phyloP scores from a whole-genome alignment of 2,329 filamentous ascomycete species.

The Colletotrichum sp. region DNA sequence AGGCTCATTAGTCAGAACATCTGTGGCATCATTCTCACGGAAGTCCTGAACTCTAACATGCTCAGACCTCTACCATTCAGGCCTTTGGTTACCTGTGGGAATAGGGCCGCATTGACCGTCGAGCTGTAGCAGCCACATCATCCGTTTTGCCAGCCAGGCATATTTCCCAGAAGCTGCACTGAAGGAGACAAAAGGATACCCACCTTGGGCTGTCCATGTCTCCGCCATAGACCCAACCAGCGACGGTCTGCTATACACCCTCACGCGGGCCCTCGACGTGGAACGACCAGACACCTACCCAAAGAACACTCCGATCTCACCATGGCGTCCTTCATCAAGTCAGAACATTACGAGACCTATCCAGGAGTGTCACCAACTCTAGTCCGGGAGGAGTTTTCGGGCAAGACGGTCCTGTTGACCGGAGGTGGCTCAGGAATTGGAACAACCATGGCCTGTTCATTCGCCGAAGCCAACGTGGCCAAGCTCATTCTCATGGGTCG shows the following conservation, averaged over 20 bases:
- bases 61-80: not conserved
- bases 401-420: conserved; percentile 66
- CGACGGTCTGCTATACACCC: not conserved
- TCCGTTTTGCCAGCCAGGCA: not conserved
- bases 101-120: not conserved
- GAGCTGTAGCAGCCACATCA: not conserved
- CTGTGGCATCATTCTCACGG: not conserved
- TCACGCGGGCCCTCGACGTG: not conserved
- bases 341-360: not conserved
- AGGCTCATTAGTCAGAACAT: not conserved
- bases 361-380: not conserved
- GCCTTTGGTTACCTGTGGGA: not conserved
- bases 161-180: not conserved
- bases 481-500: conserved; percentile 44
- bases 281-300: not conserved
- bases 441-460: conserved; percentile 67
- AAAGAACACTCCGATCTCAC: not conserved
- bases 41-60: not conserved
- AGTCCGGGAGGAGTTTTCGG: conserved; percentile 18
- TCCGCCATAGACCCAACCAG: not conserved
- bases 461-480: conserved; percentile 41
- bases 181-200: not conserved
- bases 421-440: conserved; percentile 72
- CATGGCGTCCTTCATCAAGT: conserved; percentile 1
- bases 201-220: not conserved